Evolutionary conservation across 306 rosid genomes (phyloP).

Genomic region (Corylus americana): DNA sequence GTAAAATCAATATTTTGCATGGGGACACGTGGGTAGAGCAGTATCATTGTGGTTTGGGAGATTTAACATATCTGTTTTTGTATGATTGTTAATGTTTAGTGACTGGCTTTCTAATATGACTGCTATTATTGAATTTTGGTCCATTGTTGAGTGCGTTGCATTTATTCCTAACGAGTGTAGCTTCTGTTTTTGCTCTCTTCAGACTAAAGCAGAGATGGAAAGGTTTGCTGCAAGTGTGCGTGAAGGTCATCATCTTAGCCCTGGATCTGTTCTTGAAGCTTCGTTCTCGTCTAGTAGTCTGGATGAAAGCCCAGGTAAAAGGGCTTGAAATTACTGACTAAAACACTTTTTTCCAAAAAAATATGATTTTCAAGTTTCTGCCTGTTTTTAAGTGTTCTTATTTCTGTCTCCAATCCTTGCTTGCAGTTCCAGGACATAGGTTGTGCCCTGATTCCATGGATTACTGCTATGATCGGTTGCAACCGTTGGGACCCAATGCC

Average conservation of each 20-base stretch:
- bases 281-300: conserved; percentile 89
- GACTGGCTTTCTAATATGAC: not conserved
- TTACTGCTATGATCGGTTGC: conserved; percentile 39
- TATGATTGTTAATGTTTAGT: not conserved
- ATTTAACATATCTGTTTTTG: not conserved
- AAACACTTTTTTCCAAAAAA: not conserved
- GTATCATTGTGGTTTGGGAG: not conserved
- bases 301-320: conserved; percentile 83
- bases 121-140: not conserved
- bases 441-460: conserved; percentile 47
- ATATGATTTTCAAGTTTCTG: not conserved
- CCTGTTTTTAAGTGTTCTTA: not conserved
- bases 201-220: conserved; percentile 46
- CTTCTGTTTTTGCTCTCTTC: conserved; percentile 20
- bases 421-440: conserved; percentile 52
- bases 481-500: conserved; percentile 37
- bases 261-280: conserved; percentile 91
- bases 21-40: not conserved
- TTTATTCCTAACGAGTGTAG: conserved; percentile 23
- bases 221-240: conserved; percentile 35
- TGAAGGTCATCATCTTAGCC: conserved; percentile 61
- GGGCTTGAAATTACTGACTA: not conserved
- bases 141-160: conserved; percentile 6
- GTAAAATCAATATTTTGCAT: no score
- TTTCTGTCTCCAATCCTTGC: conserved; percentile 25